Percentiles rank a stretch among this genome's conserved stretches.
These are phyloP conservation scores for Litsea cubeba DNA, from an alignment of 164 flowering plant species.

Conservation along the genomic window DNA sequence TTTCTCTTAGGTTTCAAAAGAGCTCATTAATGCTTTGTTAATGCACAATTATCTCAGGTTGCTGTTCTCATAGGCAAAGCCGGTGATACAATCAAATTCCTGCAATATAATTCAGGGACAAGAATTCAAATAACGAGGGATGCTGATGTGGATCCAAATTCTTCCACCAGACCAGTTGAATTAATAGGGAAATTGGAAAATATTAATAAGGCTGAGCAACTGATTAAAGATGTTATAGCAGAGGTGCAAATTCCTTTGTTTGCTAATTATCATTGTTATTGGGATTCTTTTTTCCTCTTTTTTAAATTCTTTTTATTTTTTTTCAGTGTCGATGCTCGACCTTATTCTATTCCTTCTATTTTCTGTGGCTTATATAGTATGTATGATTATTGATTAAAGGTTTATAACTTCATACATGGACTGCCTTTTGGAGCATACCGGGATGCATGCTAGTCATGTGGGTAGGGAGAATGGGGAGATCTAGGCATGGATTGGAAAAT, in stretches of 20 bases:
- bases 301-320: neutral
- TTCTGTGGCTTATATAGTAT: neutral
- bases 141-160: conserved; percentile 72
- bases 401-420: neutral
- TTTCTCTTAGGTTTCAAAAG: neutral
- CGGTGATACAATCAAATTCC: conserved; percentile 77
- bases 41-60: conserved; percentile 44
- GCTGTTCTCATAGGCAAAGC: conserved; percentile 95
- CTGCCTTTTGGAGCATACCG: too few relatives aligned
- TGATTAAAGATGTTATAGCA: conserved; percentile 89
- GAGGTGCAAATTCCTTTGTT: conserved; percentile 43
- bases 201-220: conserved; percentile 77
- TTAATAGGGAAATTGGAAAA: conserved; percentile 65
- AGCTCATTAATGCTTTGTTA: neutral
- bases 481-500: too few relatives aligned
- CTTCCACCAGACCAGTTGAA: conserved; percentile 75
- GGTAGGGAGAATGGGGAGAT: too few relatives aligned
- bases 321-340: neutral
- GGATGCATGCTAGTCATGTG: too few relatives aligned
- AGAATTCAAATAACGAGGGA: conserved; percentile 90
- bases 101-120: conserved; percentile 85
- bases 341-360: neutral
- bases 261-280: too few relatives aligned
- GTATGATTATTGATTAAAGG: neutral
- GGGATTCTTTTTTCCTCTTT: neutral